Percentiles rank a stretch among this genome's conserved stretches.
Conservation (phyloP, 257 asterid genomes). For the Echium plantagineum region DNA sequence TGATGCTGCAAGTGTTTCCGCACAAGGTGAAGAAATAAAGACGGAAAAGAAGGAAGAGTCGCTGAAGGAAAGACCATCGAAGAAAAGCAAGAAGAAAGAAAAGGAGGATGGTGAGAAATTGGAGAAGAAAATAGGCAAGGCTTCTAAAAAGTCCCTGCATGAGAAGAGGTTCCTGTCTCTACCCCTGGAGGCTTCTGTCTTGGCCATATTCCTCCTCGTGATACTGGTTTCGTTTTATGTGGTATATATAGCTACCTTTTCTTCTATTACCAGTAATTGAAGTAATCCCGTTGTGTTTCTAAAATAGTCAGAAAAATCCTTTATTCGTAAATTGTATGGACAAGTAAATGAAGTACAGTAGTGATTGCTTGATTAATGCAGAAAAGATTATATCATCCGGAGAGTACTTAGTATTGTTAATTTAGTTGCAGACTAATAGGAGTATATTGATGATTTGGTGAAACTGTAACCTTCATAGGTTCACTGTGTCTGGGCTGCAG, state of each 20-base stretch:
- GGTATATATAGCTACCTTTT: constrained; percentile 39
- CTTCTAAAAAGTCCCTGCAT: constrained; percentile 13
- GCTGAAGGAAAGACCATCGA: constrained; percentile 58
- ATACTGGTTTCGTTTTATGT: constrained; percentile 86
- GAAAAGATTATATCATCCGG: neutral
- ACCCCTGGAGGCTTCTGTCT: constrained; percentile 71
- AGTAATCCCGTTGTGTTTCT: neutral
- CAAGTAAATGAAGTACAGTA: neutral
- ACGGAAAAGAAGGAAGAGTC: constrained; percentile 54
- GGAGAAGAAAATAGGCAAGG: constrained; percentile 20
- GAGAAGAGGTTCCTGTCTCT: constrained; percentile 49
- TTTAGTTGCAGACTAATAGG: neutral
- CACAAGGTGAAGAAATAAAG: constrained; percentile 43
- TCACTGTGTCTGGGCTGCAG: constrained; percentile 99
- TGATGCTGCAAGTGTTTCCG: constrained; percentile 18
- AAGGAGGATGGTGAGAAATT: constrained; percentile 42
- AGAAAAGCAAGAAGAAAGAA: constrained; percentile 67
- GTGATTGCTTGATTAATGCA: neutral
- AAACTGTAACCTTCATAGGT: constrained; percentile 34
- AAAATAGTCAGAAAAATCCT: neutral
- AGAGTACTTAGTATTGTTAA: neutral
- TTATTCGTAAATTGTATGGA: too few species aligned
- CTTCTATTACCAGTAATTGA: neutral
- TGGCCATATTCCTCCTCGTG: constrained; percentile 64
- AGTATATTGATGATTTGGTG: constrained; percentile 5